Conservation (phyloP, 352 stramenopile species). For the Thalassiosira exigua region DNA sequence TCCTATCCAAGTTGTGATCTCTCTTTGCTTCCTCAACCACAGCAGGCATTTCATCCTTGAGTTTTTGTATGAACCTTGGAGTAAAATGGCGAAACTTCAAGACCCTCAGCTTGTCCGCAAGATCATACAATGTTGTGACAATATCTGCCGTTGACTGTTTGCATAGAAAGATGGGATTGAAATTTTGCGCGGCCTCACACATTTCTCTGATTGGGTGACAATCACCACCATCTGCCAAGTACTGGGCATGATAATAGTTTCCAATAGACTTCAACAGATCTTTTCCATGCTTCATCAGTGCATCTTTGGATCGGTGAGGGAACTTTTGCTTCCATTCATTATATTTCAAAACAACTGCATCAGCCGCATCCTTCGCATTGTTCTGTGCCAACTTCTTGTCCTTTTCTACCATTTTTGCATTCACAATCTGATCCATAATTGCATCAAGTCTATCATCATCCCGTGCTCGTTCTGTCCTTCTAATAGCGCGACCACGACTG, state of each 20-base stretch:
- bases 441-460: neutral
- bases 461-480: neutral
- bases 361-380: slow-evolving; percentile 4
- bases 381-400: neutral
- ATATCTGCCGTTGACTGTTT: slow-evolving; percentile 14
- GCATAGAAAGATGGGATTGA: slow-evolving; percentile 20
- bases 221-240: neutral
- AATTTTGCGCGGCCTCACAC: slow-evolving; percentile 10
- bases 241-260: slow-evolving; percentile 10
- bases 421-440: neutral
- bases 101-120: slow-evolving; percentile 17
- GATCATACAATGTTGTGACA: slow-evolving; percentile 4
- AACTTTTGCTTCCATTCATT: slow-evolving; percentile 22
- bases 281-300: slow-evolving; percentile 14
- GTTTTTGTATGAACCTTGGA: slow-evolving; percentile 10
- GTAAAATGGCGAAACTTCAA: slow-evolving; percentile 22
- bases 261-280: neutral
- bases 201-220: slow-evolving; percentile 7
- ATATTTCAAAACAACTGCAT: slow-evolving; percentile 2
- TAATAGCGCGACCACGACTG: neutral
- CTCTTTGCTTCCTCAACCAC: slow-evolving; percentile 16
- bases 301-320: neutral
- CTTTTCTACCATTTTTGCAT: neutral
- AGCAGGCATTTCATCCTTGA: slow-evolving; percentile 19
- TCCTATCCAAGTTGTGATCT: slow-evolving; percentile 23